Evolutionary conservation across 495 filamentous ascomycete species (phyloP).

Genomic region (Neurospora terricola): DNA sequence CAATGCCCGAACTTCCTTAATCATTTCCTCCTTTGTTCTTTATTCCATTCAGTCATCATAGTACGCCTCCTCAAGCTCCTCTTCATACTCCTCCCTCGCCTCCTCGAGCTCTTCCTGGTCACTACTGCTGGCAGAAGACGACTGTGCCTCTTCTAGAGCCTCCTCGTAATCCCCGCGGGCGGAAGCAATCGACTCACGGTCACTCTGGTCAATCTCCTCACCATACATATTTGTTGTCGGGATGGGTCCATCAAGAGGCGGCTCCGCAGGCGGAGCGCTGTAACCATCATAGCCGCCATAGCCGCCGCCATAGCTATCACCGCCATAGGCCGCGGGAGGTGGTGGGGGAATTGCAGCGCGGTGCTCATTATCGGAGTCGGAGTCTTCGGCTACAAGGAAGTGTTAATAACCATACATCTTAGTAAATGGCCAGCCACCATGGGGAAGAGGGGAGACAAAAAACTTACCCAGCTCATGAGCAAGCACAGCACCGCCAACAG

Average conservation of each 20-base stretch:
- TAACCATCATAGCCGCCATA: constrained; percentile 20
- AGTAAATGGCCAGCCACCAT: neutral
- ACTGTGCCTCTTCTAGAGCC: constrained; percentile 24
- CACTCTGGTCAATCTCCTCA: constrained; percentile 28
- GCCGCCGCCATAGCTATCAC: constrained; percentile 13
- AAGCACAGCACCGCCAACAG: constrained; percentile 45
- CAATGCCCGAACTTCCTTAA: neutral
- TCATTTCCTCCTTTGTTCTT: neutral
- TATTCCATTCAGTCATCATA: constrained; percentile 22
- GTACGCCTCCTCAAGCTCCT: constrained; percentile 40
- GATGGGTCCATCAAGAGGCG: constrained; percentile 10
- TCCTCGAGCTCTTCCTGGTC: constrained; percentile 33
- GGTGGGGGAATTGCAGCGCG: neutral
- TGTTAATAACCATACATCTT: constrained; percentile 1
- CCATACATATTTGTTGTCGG: constrained; percentile 21
- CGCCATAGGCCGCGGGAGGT: constrained; percentile 15
- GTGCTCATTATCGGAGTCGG: constrained; percentile 17
- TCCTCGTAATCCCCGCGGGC: constrained; percentile 31
- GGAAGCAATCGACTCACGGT: constrained; percentile 28
- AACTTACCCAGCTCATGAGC: constrained; percentile 43
- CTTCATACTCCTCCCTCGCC: constrained; percentile 35
- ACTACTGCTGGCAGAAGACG: constrained; percentile 31
- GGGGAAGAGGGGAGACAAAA: neutral
- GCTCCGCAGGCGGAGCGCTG: constrained; percentile 10
- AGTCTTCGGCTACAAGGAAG: constrained; percentile 10